Conservation (phyloP, 2,329 filamentous ascomycete species). For the Ascomycota sp. region DNA sequence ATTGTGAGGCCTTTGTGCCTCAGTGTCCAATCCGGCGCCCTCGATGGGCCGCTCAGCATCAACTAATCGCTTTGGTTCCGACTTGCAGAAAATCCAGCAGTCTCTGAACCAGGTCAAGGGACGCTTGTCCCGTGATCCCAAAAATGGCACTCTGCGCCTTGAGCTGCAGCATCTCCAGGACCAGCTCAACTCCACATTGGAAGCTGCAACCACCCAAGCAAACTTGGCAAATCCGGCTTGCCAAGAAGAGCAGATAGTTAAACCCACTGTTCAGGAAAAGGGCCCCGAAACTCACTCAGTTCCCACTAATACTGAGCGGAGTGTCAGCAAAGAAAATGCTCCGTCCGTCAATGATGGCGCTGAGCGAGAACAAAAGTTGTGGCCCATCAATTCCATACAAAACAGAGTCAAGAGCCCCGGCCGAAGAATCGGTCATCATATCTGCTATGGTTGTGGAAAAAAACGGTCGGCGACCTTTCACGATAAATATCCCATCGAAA, state of each 20-base stretch:
- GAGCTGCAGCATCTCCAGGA: constrained; percentile 9
- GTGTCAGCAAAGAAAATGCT: too few relatives aligned
- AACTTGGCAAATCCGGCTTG: neutral
- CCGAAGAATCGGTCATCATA: constrained; percentile 8
- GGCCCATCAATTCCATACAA: neutral
- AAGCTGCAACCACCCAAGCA: constrained; percentile 6
- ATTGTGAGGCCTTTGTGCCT: too few relatives aligned
- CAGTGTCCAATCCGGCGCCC: neutral
- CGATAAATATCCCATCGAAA: constrained; percentile 10
- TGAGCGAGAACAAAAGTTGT: neutral
- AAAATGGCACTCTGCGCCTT: constrained; percentile 5
- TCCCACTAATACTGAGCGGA: too few relatives aligned
- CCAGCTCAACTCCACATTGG: constrained; percentile 10
- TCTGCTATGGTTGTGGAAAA: constrained; percentile 16
- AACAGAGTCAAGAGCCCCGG: constrained; percentile 5
- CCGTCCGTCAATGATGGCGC: too few relatives aligned
- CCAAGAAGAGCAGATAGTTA: neutral
- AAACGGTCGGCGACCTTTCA: constrained; percentile 16
- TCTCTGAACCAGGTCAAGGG: constrained; percentile 8
- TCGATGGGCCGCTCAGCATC: neutral
- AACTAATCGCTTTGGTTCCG: neutral
- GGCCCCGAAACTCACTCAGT: neutral
- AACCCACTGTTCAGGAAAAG: neutral
- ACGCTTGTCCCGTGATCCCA: constrained; percentile 7
- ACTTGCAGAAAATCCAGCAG: constrained; percentile 9